These are phyloP conservation scores for Fusarium tjaetaba DNA, from an alignment of 2,329 filamentous ascomycete genomes.

Conservation along the genomic window DNA sequence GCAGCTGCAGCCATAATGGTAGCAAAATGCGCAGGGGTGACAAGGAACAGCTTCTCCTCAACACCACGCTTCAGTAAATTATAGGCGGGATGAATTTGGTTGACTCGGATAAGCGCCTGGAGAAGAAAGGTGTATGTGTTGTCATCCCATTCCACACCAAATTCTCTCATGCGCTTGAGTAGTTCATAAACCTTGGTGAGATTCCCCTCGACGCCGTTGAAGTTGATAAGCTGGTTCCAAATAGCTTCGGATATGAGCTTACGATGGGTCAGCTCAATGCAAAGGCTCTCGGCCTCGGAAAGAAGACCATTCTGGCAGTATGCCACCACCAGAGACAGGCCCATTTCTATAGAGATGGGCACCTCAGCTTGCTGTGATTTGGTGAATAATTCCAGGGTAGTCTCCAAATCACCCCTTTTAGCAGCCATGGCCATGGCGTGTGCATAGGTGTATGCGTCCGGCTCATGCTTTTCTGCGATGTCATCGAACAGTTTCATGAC, in stretches of 20 bases:
- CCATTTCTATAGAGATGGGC: constrained; percentile 64
- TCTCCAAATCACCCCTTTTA: constrained; percentile 76
- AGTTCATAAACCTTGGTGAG: constrained; percentile 60
- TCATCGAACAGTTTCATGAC: constrained; percentile 72
- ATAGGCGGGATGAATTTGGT: constrained; percentile 61
- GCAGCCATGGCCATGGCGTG: constrained; percentile 79
- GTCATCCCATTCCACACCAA: constrained; percentile 58
- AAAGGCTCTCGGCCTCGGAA: constrained; percentile 51
- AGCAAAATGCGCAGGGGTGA: constrained; percentile 60
- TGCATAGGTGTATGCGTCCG: constrained; percentile 73
- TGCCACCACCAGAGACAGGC: constrained; percentile 73
- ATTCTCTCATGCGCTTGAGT: constrained; percentile 59
- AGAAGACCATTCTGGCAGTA: constrained; percentile 61
- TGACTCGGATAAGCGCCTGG: constrained; percentile 58
- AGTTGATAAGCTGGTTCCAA: constrained; percentile 82
- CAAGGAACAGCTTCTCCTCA: constrained; percentile 56
- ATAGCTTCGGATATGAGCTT: constrained; percentile 66
- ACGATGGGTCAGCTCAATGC: constrained; percentile 61
- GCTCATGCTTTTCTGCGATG: constrained; percentile 60
- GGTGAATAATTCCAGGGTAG: constrained; percentile 71
- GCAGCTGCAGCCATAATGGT: constrained; percentile 64
- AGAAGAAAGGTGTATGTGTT: constrained; percentile 63
- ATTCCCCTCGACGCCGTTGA: constrained; percentile 71
- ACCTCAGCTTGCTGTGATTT: constrained; percentile 66
- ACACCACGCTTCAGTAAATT: constrained; percentile 57